Conservation (phyloP, 2,329 filamentous ascomycete genomes). For the Microthyrium microscopicum region DNA sequence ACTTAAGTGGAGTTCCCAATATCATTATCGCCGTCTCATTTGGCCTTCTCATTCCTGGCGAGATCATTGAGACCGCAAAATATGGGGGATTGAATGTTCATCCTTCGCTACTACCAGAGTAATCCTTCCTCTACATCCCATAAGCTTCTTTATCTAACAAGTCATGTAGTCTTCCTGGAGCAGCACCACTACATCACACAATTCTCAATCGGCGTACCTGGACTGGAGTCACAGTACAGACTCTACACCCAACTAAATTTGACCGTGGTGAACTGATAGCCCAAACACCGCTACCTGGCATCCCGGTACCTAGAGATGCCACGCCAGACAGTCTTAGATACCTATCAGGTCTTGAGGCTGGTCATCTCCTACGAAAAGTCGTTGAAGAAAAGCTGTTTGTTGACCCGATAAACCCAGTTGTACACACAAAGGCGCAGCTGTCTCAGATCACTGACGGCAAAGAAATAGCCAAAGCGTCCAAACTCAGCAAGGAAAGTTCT, state of each 20-base stretch:
- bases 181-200: conserved; percentile 76
- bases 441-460: conserved; percentile 10
- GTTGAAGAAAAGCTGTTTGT: conserved; percentile 2
- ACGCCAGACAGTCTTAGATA: background rate
- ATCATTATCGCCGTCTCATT: conserved; percentile 88
- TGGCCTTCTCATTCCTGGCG: conserved; percentile 68
- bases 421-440: conserved; percentile 12
- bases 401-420: conserved; percentile 18
- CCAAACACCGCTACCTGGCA: conserved; percentile 39
- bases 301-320: conserved; percentile 29
- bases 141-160: background rate
- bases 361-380: conserved; percentile 2
- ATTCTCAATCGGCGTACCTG: conserved; percentile 43
- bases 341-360: conserved; percentile 22
- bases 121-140: conserved; percentile 11
- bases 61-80: conserved; percentile 50
- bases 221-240: conserved; percentile 76
- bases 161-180: conserved; percentile 51
- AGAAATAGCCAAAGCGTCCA: conserved; percentile 44
- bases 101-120: conserved; percentile 79
- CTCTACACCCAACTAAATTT: conserved; percentile 58
- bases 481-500: conserved; percentile 49
- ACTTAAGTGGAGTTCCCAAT: conserved; percentile 27
- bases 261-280: conserved; percentile 63
- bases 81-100: conserved; percentile 91